These are phyloP conservation scores for Boechera divaricarpa DNA, from an alignment of 345 rosid species.

Conservation along the genomic window DNA sequence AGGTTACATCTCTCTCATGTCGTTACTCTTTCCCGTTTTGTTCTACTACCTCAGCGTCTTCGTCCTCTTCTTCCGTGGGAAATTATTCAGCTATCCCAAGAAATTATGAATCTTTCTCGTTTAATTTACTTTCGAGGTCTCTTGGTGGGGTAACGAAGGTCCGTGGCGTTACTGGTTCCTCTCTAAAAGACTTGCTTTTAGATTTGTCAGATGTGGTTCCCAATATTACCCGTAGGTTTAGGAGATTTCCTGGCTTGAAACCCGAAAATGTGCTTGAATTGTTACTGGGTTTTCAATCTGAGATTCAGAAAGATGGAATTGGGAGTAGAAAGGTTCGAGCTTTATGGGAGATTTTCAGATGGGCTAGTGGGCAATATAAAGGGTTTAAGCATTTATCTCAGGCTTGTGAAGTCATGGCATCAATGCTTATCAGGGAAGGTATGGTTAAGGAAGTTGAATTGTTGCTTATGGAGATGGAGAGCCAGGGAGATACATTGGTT, in stretches of 20 bases:
- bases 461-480: slow-evolving; percentile 59
- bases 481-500: slow-evolving; percentile 51
- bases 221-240: slow-evolving; percentile 56
- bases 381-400: slow-evolving; percentile 64
- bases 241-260: slow-evolving; percentile 51
- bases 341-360: slow-evolving; percentile 70
- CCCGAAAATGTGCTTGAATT: slow-evolving; percentile 71
- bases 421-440: slow-evolving; percentile 55
- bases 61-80: slow-evolving; percentile 26
- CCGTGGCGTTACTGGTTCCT: slow-evolving; percentile 38
- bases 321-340: slow-evolving; percentile 56
- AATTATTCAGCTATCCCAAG: slow-evolving; percentile 30
- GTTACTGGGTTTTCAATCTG: slow-evolving; percentile 54
- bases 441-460: slow-evolving; percentile 68
- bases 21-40: slow-evolving; percentile 31
- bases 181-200: slow-evolving; percentile 58
- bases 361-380: slow-evolving; percentile 49
- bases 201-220: slow-evolving; percentile 68
- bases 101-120: slow-evolving; percentile 44
- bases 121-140: slow-evolving; percentile 30
- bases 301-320: slow-evolving; percentile 48
- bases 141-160: slow-evolving; percentile 10
- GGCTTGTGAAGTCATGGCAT: slow-evolving; percentile 65
- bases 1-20: slow-evolving; percentile 41
- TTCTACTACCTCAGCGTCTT: slow-evolving; percentile 27